phyloP scores from a whole-genome alignment of 352 stramenopile genomes.

The Saprolegnia diclina region DNA sequence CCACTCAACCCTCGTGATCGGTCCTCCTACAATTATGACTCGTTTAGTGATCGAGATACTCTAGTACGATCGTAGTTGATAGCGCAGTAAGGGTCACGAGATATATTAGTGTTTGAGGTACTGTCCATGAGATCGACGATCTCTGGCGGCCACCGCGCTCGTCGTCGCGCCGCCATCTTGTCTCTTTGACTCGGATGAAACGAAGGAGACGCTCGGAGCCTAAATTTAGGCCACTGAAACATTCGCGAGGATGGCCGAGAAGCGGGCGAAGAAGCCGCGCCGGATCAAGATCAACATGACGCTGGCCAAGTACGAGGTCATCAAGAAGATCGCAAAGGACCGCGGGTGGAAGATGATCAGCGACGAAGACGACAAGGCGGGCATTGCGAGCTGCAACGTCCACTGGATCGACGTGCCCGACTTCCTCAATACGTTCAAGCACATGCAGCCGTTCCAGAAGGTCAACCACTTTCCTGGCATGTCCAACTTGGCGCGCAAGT shows the following conservation, averaged over 20 bases:
- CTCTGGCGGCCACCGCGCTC: too few relatives aligned
- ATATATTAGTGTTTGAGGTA: too few relatives aligned
- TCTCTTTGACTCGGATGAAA: too few relatives aligned
- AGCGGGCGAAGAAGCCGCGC: constrained; percentile 11
- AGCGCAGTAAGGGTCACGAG: too few relatives aligned
- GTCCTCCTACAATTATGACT: too few relatives aligned
- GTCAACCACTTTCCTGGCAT: constrained; percentile 95
- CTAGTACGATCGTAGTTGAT: too few relatives aligned
- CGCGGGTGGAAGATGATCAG: constrained; percentile 70
- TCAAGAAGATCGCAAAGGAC: constrained; percentile 67
- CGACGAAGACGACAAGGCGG: constrained; percentile 62
- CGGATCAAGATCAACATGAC: constrained; percentile 62
- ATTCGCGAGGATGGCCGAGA: neutral
- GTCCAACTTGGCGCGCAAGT: constrained; percentile 92
- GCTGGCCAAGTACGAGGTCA: constrained; percentile 73
- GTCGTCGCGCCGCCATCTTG: too few relatives aligned
- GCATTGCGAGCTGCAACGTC: constrained; percentile 77
- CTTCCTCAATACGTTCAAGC: constrained; percentile 85
- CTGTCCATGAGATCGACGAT: too few relatives aligned
- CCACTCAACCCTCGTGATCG: too few relatives aligned
- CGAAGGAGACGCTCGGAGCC: too few relatives aligned
- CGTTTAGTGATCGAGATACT: too few relatives aligned
- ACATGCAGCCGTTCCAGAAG: constrained; percentile 88
- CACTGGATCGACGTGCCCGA: constrained; percentile 94
- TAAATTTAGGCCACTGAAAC: too few relatives aligned